Percentiles rank a stretch among this genome's conserved stretches.
These are phyloP conservation scores for Microascus cirrosus DNA, from an alignment of 2,329 filamentous ascomycete species.

Conservation along the genomic window DNA sequence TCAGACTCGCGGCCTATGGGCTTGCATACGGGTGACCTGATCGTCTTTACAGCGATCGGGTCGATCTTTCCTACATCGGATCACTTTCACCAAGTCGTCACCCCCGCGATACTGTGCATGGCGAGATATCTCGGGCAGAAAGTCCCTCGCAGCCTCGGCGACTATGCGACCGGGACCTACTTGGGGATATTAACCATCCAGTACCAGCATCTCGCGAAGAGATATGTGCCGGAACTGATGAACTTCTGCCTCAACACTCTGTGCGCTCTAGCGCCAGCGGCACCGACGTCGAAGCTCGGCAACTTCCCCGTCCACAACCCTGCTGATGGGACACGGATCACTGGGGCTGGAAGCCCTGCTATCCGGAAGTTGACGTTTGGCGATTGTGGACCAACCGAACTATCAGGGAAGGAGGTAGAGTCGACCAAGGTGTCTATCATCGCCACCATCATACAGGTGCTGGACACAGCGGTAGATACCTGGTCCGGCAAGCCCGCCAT, in stretches of 20 bases:
- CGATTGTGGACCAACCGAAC: conserved; percentile 38
- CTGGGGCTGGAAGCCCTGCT: conserved; percentile 23
- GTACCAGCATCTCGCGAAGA: conserved; percentile 73
- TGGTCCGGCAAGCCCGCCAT: conserved; percentile 70
- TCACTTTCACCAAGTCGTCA: conserved; percentile 92
- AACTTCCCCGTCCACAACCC: conserved; percentile 52
- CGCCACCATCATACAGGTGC: conserved; percentile 50
- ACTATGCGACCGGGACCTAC: conserved; percentile 66
- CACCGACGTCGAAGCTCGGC: conserved; percentile 33
- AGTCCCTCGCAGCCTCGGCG: conserved; percentile 50
- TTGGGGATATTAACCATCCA: conserved; percentile 68
- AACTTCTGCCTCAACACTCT: conserved; percentile 72
- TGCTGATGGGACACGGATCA: conserved; percentile 36
- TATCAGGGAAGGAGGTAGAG: conserved; percentile 13
- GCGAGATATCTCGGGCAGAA: conserved; percentile 73
- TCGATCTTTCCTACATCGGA: conserved; percentile 90
- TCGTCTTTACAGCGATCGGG: conserved; percentile 73
- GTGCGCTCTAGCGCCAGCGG: conserved; percentile 49
- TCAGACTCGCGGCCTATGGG: conserved; percentile 33
- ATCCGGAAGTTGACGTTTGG: conserved; percentile 45
- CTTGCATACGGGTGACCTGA: conserved; percentile 58
- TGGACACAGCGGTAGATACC: conserved; percentile 56
- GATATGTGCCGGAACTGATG: conserved; percentile 81
- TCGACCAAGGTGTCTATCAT: conserved; percentile 47
- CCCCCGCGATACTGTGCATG: conserved; percentile 80